Conservation (phyloP, 2,329 filamentous ascomycete genomes). For the Penicillium frequentans region DNA sequence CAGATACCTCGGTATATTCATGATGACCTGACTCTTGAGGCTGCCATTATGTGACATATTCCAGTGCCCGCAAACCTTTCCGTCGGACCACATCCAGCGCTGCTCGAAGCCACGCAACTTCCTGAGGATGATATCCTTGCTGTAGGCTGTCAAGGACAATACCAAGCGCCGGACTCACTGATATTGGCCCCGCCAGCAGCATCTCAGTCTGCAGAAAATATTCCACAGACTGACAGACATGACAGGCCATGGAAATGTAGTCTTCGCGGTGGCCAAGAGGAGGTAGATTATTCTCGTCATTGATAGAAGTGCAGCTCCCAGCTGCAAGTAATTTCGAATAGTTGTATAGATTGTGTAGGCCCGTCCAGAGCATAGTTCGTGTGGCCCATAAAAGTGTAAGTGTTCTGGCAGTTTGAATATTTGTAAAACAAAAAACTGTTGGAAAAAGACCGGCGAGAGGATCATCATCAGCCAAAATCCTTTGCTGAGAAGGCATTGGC, state of each 20-base stretch:
- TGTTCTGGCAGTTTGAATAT: constrained; percentile 15
- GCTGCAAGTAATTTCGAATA: constrained; percentile 17
- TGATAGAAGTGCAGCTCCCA: too few species aligned
- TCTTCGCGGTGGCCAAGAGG: not conserved
- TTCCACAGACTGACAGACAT: constrained; percentile 25
- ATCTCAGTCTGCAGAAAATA: constrained; percentile 30
- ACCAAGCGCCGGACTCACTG: constrained; percentile 8
- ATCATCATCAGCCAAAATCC: not conserved
- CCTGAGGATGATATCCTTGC: not conserved
- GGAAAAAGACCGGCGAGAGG: constrained; percentile 1
- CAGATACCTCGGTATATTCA: too few species aligned
- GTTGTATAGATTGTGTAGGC: constrained; percentile 32
- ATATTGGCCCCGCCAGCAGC: constrained; percentile 12
- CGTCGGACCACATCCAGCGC: not conserved
- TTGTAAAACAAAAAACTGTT: not conserved
- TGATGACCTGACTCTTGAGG: not conserved
- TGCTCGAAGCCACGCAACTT: constrained; percentile 4
- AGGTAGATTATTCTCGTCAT: not conserved
- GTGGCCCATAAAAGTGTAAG: constrained; percentile 37
- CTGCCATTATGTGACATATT: not conserved
- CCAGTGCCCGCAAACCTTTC: constrained; percentile 1
- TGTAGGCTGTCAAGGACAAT: constrained; percentile 6
- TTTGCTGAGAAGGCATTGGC: not conserved
- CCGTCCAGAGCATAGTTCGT: constrained; percentile 34
- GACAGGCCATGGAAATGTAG: not conserved